These are phyloP conservation scores for Boletus hoseneyae DNA, from an alignment of 1,284 basidiomycete species.

Conservation along the genomic window DNA sequence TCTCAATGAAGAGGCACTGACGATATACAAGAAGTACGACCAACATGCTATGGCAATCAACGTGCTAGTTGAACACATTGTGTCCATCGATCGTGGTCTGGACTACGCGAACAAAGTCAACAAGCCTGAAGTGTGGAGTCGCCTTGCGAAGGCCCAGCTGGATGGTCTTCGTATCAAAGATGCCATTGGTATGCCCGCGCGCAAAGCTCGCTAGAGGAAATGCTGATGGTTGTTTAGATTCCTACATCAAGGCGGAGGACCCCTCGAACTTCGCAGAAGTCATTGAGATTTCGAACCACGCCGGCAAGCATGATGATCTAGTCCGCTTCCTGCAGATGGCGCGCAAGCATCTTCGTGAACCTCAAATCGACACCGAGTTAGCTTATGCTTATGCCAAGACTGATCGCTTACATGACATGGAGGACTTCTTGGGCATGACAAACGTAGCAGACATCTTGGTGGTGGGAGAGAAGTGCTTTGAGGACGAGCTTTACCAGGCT, in stretches of 20 bases:
- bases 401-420: conserved; percentile 97
- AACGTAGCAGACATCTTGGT: conserved; percentile 96
- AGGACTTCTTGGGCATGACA: conserved; percentile 98
- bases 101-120: conserved; percentile 98
- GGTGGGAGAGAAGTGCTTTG: conserved; percentile 99
- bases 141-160: conserved; percentile 98
- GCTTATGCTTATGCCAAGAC: conserved; percentile 98
- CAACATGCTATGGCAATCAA: conserved; percentile 95
- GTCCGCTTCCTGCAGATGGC: conserved; percentile 99
- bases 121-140: conserved; percentile 94
- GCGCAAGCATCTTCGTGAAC: conserved; percentile 96
- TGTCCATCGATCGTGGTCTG: conserved; percentile 94
- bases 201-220: background rate
- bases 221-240: conserved; percentile 54
- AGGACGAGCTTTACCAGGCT: conserved; percentile 97
- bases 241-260: conserved; percentile 98
- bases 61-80: conserved; percentile 97
- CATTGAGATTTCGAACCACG: conserved; percentile 94
- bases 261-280: conserved; percentile 95
- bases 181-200: conserved; percentile 69
- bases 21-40: conserved; percentile 94
- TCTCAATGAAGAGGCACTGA: conserved; percentile 94
- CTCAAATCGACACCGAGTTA: conserved; percentile 96
- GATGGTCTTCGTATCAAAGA: conserved; percentile 99
- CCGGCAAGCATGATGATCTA: conserved; percentile 98